Evolutionary conservation across 192 early-diverging fungal genomes (phyloP), one percentile per base, ranked within the genome.

Genomic region (Coemansia sp.): DNA sequence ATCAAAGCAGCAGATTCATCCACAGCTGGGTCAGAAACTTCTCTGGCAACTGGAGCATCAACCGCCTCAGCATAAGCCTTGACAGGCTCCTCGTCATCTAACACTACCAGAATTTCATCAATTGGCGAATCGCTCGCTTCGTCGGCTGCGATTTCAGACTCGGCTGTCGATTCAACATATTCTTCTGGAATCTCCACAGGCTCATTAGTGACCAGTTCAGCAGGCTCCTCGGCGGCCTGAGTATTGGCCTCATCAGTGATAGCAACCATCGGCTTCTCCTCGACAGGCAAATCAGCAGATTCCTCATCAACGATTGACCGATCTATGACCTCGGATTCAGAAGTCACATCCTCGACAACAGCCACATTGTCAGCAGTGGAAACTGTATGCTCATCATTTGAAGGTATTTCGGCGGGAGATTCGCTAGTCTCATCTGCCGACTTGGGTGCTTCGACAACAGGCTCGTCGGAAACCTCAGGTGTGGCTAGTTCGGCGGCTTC

Each of bases 31-130:
- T 9, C 32, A 21, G 39, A 22, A 2, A 3, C 6, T 25, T 39
- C 37, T 57, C 60, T 48, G 29, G 50, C 32, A 59, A 58, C 41
- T 45, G 14, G 15, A n/a, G 11, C 41, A 45, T 15, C 41, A 45
- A n/a, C 41, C 5, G 14, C 15, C 11, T 45, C 41, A 3, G 41
- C 11, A 45, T 45, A 15, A 45, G 15, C 41, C 7, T 35, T 35
- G 5, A 35, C 32, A 35, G 32, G 32, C 32, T 35, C 32, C 32
- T 8, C 32, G 6, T 35, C 7, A 6, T 35, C 32, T 35, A 35
- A 35, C 32, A 35, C 32, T 35, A 35, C 32, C 32, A 35, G 32
- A 2, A 6, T 35, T 1, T 35, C 32, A 35, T 7, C 32, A 35
- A 35, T 35, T 35, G 32, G 32, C 32, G 32, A 6, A 35, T 35